These are phyloP conservation scores for Barnettozyma vustinii DNA, from an alignment of 805 yeast genomes.

Conservation along the genomic window DNA sequence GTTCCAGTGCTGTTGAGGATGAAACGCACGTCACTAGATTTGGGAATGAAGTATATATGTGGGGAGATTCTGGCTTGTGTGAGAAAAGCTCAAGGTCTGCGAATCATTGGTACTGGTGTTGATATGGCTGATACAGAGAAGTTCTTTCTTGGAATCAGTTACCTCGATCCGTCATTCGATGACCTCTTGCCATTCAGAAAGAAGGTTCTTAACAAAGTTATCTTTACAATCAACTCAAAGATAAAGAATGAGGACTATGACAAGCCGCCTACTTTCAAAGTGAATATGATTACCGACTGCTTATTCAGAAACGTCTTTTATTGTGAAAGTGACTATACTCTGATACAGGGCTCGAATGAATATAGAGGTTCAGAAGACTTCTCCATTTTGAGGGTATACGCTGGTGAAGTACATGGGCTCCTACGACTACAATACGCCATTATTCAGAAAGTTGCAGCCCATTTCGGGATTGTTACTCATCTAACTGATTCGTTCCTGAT, in stretches of 20 bases:
- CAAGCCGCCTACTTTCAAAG: conserved; percentile 7
- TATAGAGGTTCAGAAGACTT: conserved; percentile 1
- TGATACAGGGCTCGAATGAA: neutral
- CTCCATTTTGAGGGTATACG: conserved; percentile 7
- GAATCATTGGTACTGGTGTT: neutral
- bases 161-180: conserved; percentile 20
- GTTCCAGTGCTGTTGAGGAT: conserved; percentile 13
- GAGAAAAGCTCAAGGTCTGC: conserved; percentile 5
- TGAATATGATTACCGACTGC: conserved; percentile 10
- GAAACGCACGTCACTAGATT: conserved; percentile 5
- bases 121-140: conserved; percentile 11
- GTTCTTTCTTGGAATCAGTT: conserved; percentile 6
- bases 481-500: conserved; percentile 4
- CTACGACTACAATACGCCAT: conserved; percentile 3
- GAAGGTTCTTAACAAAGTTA: neutral
- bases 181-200: conserved; percentile 14
- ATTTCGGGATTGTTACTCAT: conserved; percentile 1
- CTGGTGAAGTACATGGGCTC: conserved; percentile 6
- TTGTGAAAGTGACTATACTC: neutral
- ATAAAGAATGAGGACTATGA: neutral
- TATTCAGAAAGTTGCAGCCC: conserved; percentile 6
- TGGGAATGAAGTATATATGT: conserved; percentile 12
- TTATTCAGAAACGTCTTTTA: conserved; percentile 1
- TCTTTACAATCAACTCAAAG: neutral
- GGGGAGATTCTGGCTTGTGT: conserved; percentile 8